phyloP scores from a whole-genome alignment of 441 rosid species.

The Populus hybrid region DNA sequence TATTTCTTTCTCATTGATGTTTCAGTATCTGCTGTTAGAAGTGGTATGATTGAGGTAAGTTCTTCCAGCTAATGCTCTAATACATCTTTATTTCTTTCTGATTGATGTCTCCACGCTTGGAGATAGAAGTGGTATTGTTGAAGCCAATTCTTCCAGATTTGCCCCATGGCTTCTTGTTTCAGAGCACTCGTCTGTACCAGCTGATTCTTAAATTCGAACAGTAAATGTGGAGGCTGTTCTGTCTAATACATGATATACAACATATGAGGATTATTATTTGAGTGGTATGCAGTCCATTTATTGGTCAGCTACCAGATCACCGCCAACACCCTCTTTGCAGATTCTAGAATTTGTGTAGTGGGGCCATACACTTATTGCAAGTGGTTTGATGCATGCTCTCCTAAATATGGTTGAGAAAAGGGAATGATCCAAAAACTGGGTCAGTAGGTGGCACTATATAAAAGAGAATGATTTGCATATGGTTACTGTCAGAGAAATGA shows the following conservation, averaged over 20 bases:
- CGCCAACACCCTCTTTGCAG: not conserved
- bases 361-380: not conserved
- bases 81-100: slow-evolving; percentile 92
- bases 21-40: slow-evolving; percentile 76
- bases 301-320: not conserved
- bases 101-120: slow-evolving; percentile 90
- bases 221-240: not conserved
- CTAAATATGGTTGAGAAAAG: not conserved
- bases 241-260: not conserved
- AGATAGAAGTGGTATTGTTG: slow-evolving; percentile 86
- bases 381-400: not conserved
- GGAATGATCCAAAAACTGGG: not conserved
- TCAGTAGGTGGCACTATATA: not conserved
- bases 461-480: not conserved
- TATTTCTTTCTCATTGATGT: slow-evolving; percentile 98
- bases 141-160: slow-evolving; percentile 55
- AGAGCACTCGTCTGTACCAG: not conserved
- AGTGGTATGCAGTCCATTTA: not conserved
- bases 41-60: slow-evolving; percentile 97
- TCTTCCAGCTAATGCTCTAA: slow-evolving; percentile 50
- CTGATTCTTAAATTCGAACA: not conserved
- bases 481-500: not conserved
- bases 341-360: slow-evolving; percentile 4
- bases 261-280: not conserved
- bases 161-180: slow-evolving; percentile 5